Conservation (phyloP, 2,329 filamentous ascomycete species). For the Ceratocystis papillata region DNA sequence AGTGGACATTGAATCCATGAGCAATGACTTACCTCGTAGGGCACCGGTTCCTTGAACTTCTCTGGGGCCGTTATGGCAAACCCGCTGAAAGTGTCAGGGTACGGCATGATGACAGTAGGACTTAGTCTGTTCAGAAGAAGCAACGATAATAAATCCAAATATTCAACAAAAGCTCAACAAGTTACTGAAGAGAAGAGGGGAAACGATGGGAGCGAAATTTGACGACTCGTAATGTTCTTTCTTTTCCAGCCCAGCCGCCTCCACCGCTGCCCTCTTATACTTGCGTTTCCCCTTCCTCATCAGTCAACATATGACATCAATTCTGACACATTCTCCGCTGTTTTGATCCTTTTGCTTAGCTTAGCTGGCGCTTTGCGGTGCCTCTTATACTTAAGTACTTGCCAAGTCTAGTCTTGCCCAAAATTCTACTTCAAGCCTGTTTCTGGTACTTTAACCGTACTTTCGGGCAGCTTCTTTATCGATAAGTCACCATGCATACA, state of each 20-base stretch:
- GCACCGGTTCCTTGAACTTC: conserved; percentile 18
- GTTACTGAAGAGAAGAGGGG: background rate
- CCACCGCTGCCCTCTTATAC: conserved; percentile 4
- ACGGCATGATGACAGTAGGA: conserved; percentile 35
- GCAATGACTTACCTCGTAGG: conserved; percentile 13
- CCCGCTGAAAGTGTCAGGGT: conserved; percentile 50
- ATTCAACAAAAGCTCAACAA: background rate
- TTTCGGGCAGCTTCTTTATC: too few species aligned
- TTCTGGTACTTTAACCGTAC: too few species aligned
- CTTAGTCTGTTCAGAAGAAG: background rate
- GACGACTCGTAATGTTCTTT: background rate
- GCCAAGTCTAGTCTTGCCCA: background rate
- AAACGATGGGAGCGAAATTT: background rate
- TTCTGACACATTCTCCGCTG: background rate
- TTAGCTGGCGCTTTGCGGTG: background rate
- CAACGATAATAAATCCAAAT: background rate
- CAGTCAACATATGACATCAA: background rate
- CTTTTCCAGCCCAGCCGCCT: background rate
- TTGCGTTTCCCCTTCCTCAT: background rate
- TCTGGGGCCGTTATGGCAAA: conserved; percentile 48
- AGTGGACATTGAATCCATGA: background rate
- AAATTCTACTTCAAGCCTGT: too few species aligned
- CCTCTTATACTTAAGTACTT: background rate
- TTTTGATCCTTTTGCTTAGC: background rate
- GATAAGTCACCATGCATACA: too few species aligned